phyloP scores from a whole-genome alignment of 768 basidiomycete species.

The Sistotremastrum niveocremeum region DNA sequence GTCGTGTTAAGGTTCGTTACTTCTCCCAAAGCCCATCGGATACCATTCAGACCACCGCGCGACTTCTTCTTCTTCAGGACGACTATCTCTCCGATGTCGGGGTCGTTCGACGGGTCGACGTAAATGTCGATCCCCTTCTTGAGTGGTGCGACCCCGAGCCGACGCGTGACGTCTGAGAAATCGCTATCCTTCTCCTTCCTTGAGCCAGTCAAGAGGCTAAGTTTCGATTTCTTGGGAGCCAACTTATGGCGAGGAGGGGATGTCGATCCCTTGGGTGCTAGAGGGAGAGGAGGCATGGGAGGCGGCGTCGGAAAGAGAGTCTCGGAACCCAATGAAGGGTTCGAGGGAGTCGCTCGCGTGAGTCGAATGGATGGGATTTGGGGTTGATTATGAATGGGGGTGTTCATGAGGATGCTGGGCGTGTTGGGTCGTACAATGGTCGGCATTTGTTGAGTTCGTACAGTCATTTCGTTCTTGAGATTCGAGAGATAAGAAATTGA shows the following conservation, averaged over 20 bases:
- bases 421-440: too few relatives aligned
- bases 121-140: conserved; percentile 55
- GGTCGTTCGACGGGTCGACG: conserved; percentile 52
- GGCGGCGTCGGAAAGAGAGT: conserved; percentile 15
- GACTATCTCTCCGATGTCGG: conserved; percentile 49
- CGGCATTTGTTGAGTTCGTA: too few relatives aligned
- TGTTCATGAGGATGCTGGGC: too few relatives aligned
- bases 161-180: conserved; percentile 46
- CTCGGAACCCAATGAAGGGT: conserved; percentile 14
- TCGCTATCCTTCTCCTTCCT: conserved; percentile 26
- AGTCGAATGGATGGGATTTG: conserved; percentile 51
- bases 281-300: conserved; percentile 15
- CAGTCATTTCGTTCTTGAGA: too few relatives aligned
- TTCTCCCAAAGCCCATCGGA: conserved; percentile 38
- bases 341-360: conserved; percentile 52
- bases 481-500: too few relatives aligned
- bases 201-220: conserved; percentile 29
- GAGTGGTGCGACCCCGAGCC: conserved; percentile 28
- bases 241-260: conserved; percentile 27
- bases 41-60: conserved; percentile 41
- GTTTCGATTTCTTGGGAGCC: conserved; percentile 63
- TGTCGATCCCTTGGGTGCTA: conserved; percentile 17
- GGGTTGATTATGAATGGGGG: too few relatives aligned
- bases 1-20: conserved; percentile 39
- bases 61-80: conserved; percentile 68